phyloP scores from a whole-genome alignment of 495 filamentous ascomycete genomes.

The Corynascus novoguineensis region DNA sequence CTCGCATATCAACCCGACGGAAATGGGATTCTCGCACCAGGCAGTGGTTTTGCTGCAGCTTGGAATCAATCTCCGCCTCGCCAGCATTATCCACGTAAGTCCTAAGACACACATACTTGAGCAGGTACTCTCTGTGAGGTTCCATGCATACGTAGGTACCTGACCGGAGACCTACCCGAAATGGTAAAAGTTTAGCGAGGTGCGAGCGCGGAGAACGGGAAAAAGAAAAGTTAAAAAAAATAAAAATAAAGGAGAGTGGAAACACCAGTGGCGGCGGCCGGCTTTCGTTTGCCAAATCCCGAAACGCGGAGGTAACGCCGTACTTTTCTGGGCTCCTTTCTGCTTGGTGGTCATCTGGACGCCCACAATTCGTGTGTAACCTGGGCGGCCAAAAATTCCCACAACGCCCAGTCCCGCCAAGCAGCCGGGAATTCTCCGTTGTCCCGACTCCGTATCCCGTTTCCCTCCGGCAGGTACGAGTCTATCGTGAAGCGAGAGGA shows the following conservation, averaged over 20 bases:
- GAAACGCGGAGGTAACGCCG: neutral
- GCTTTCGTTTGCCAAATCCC: neutral
- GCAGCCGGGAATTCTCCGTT: neutral
- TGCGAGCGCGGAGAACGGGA: no score
- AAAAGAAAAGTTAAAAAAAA: no score
- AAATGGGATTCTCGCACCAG: neutral
- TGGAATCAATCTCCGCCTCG: neutral
- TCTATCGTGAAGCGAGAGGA: neutral
- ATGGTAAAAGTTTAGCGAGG: constrained; percentile 2
- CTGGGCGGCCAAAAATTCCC: no score
- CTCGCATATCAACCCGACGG: constrained; percentile 9
- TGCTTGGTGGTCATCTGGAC: constrained; percentile 3
- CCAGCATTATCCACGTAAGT: constrained; percentile 2
- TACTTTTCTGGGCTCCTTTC: neutral
- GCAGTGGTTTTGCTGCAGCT: no score
- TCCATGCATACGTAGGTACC: no score
- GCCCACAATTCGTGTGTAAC: neutral
- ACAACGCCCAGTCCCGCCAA: neutral
- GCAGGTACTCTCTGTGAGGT: neutral
- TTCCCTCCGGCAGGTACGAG: neutral
- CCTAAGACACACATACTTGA: no score
- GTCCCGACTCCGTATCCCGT: neutral
- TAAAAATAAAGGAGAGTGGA: neutral
- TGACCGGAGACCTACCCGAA: neutral
- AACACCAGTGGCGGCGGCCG: neutral